Evolutionary conservation across 306 rosid genomes (phyloP).

Genomic region (Rosa persica): DNA sequence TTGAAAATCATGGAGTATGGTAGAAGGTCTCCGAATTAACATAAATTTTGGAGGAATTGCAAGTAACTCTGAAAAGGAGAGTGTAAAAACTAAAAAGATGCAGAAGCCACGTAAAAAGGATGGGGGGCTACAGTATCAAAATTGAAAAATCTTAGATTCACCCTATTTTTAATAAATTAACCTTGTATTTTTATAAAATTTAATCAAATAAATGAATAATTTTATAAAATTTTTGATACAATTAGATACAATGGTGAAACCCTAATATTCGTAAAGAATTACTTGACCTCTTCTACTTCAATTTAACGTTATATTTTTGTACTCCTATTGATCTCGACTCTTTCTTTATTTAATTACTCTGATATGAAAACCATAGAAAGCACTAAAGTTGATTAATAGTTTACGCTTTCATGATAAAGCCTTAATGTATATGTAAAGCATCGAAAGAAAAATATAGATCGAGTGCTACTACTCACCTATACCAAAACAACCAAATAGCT

Average conservation of each 20-base stretch:
- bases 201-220: not conserved
- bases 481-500: slow-evolving; percentile 65
- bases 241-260: not conserved
- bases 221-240: not conserved
- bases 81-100: not conserved
- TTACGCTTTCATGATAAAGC: not conserved
- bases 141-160: no score
- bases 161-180: no score
- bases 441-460: not conserved
- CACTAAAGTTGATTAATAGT: not conserved
- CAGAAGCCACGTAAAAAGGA: not conserved
- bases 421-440: not conserved
- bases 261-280: not conserved
- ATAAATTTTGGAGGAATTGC: not conserved
- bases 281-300: no score
- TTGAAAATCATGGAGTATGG: not conserved
- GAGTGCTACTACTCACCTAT: slow-evolving; percentile 47
- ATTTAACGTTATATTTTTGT: not conserved
- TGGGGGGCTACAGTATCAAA: no score
- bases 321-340: not conserved
- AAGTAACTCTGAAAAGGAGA: not conserved
- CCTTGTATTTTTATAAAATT: no score
- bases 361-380: not conserved
- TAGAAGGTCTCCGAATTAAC: not conserved
- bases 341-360: no score